Percentiles rank a stretch among this genome's conserved stretches.
Evolutionary conservation across 805 yeast genomes (phyloP).

Genomic region (Yarrowia alimentaria): DNA sequence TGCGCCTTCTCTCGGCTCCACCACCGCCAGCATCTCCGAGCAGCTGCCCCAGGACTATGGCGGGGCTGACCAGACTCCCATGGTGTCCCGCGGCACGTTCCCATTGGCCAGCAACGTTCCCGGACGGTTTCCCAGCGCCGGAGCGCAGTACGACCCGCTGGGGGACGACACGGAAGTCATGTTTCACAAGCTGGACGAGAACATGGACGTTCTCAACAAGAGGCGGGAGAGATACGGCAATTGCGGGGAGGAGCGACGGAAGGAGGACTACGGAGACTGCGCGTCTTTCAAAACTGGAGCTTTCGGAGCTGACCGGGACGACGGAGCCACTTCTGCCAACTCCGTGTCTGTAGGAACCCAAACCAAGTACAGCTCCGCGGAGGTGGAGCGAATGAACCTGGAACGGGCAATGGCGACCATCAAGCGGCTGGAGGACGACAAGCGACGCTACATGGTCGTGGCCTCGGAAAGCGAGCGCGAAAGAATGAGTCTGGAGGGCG

Average conservation of each 20-base stretch:
- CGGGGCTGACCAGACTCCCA: conserved; percentile 15
- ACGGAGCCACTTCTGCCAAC: too few species aligned
- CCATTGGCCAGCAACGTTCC: too few species aligned
- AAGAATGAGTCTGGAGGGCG: conserved; percentile 1
- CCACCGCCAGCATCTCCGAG: conserved; percentile 7
- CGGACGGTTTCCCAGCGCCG: too few species aligned
- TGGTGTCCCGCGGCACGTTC: neutral
- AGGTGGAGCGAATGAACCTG: neutral
- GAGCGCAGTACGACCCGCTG: conserved; percentile 13
- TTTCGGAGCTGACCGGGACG: too few species aligned
- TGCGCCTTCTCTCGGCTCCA: conserved; percentile 23
- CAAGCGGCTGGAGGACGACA: neutral
- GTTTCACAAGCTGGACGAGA: conserved; percentile 3
- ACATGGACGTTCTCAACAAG: neutral
- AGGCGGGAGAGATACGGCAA: neutral
- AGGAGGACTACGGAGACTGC: too few species aligned
- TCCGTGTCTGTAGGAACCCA: too few species aligned
- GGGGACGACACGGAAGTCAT: conserved; percentile 7
- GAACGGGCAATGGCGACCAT: neutral
- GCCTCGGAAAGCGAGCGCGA: conserved; percentile 2
- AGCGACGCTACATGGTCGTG: neutral
- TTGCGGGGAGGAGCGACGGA: too few species aligned
- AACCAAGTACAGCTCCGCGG: too few species aligned
- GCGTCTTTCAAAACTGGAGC: too few species aligned
- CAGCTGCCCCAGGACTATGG: conserved; percentile 2